Conservation (phyloP, 495 filamentous ascomycete species). For the Neurospora discreta region DNA sequence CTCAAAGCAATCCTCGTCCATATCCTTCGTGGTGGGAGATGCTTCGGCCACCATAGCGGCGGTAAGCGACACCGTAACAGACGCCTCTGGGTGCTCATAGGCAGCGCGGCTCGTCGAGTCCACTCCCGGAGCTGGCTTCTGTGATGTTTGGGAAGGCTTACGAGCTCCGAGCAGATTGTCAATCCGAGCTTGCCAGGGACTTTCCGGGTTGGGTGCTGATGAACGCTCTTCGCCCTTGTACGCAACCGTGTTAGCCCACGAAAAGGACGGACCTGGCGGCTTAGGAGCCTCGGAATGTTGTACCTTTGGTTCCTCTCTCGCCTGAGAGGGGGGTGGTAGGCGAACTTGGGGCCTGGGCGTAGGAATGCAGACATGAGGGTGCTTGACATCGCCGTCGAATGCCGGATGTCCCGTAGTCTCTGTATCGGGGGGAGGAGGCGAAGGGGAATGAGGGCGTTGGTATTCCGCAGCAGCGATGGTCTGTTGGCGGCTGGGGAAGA, state of each 20-base stretch:
- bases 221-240: constrained; percentile 12
- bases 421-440: constrained; percentile 66
- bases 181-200: constrained; percentile 63
- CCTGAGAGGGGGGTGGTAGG: constrained; percentile 44
- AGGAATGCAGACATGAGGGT: constrained; percentile 60
- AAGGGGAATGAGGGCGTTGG: constrained; percentile 37
- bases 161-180: constrained; percentile 53
- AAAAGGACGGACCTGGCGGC: constrained; percentile 11
- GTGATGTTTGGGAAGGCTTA: constrained; percentile 43
- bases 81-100: constrained; percentile 41
- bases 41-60: constrained; percentile 5
- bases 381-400: constrained; percentile 51
- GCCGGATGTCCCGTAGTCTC: constrained; percentile 49
- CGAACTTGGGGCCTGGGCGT: constrained; percentile 57
- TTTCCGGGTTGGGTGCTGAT: constrained; percentile 3
- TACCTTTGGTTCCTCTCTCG: constrained; percentile 11
- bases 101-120: constrained; percentile 50
- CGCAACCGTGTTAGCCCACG: constrained; percentile 14
- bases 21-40: constrained; percentile 42
- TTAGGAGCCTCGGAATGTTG: constrained; percentile 9
- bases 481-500: constrained; percentile 45
- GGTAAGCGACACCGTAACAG: constrained; percentile 31
- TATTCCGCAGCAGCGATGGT: constrained; percentile 5
- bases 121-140: constrained; percentile 40
- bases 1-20: constrained; percentile 72